phyloP scores from a whole-genome alignment of 495 filamentous ascomycete species.

The Platismatia glauca region DNA sequence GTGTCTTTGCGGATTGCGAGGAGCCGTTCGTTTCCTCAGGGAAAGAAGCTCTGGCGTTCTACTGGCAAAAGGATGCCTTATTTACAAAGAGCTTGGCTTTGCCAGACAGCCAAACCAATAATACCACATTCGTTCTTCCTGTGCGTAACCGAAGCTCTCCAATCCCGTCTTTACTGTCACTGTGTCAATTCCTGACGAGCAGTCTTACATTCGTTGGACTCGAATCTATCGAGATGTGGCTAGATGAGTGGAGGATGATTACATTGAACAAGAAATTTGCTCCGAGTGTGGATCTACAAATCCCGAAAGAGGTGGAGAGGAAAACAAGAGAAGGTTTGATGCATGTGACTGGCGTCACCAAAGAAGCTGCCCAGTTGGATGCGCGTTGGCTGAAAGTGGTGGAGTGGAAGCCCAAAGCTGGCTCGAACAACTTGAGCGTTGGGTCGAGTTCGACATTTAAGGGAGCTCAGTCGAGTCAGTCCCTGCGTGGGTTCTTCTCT shows the following conservation, averaged over 20 bases:
- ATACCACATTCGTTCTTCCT: constrained; percentile 87
- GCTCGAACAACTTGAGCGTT: constrained; percentile 30
- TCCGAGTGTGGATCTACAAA: constrained; percentile 57
- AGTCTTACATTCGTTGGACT: constrained; percentile 94
- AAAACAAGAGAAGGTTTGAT: constrained; percentile 76
- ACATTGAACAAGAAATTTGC: constrained; percentile 73
- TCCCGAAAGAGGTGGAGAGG: constrained; percentile 73
- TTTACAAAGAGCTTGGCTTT: constrained; percentile 77
- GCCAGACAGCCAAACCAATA: constrained; percentile 50
- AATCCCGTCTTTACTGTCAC: constrained; percentile 69
- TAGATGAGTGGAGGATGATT: constrained; percentile 79
- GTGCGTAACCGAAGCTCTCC: constrained; percentile 81
- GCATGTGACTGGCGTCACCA: constrained; percentile 64
- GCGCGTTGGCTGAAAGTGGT: constrained; percentile 84
- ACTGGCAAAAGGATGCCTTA: constrained; percentile 93
- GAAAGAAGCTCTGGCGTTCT: constrained; percentile 89
- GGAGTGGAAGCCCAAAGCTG: constrained; percentile 62
- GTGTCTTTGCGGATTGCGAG: constrained; percentile 88
- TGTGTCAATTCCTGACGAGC: constrained; percentile 86
- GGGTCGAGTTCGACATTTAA: constrained; percentile 23
- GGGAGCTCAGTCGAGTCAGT: constrained; percentile 37
- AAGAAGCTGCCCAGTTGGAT: constrained; percentile 81
- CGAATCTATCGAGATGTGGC: constrained; percentile 75
- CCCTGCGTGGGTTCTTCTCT: constrained; percentile 73
- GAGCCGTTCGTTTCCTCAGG: constrained; percentile 94